Base-by-base conservation (phyloP, 2,329 filamentous ascomycete species). In the Verruconis gallopava region DNA sequence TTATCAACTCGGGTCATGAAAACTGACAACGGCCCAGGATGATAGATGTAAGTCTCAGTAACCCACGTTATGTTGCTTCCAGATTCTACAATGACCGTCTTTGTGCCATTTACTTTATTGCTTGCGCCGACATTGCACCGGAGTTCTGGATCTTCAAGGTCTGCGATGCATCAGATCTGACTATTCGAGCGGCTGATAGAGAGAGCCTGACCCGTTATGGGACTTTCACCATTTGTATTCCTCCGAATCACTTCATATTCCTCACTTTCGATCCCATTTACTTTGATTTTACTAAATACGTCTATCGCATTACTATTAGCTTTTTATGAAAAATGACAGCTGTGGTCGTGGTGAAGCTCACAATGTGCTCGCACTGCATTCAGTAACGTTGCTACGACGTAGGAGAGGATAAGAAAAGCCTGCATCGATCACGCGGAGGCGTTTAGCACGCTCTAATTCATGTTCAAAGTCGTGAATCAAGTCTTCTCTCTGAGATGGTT, bases 1-100 rank as follows among this genome's bases (percentile, higher is more conserved):
- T 55, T 53, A 21, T 40, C 37, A 15, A 58, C 59, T 48, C 61
- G 60, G 43, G 50, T 55, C 55, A 61, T 52, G 45, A 61, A 62
- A 12, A 46, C 21, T 14, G 21, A 32, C 12, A 44, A 25, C 4
- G 44, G 42, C 17, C 58, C 58, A 37, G 61, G 58, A 45, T 62
- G 59, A 47, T 62, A 62, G 5, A 62, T 57, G 5, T 55, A 55
- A 14, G 49, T 48, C 37, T 62, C 58, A 4, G 58, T 54, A 3
- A 55, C 58, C 49, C 60, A 60, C 1, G 53, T 53, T 25, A 62
- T 50, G 3, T 47, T 50, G 4, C 52, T 54, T 14, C 59, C 59
- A 22, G 59, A 57, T 42, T 55, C 53, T 1, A 62, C 58, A 0
- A 55, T 49, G 25, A 60, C 57, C 4, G 54, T 58, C 36, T 51